A percentile compares a stretch with the other conserved stretches of the same genome.
phyloP scores from a whole-genome alignment of 2,329 filamentous ascomycete genomes.

The Colletotrichum horii region DNA sequence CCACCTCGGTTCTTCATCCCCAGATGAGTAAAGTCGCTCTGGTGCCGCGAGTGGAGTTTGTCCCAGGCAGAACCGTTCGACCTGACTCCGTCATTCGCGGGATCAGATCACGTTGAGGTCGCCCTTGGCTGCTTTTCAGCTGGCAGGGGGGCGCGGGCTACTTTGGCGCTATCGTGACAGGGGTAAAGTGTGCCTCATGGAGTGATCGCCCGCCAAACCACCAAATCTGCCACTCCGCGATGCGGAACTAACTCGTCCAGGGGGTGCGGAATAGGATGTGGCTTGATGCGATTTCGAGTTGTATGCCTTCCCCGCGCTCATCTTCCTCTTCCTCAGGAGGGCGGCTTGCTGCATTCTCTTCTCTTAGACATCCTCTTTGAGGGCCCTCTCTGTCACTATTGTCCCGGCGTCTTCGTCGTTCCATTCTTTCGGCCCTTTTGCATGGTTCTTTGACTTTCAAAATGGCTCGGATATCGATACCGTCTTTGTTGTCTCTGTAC shows the following conservation, averaged over 20 bases:
- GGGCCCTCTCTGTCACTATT: neutral
- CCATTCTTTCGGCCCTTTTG: neutral
- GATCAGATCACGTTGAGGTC: neutral
- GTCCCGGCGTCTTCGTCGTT: neutral
- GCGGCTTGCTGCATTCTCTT: neutral
- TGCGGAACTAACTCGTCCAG: neutral
- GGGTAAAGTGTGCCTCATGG: neutral
- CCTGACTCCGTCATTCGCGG: neutral
- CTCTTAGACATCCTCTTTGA: neutral
- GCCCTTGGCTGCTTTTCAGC: neutral
- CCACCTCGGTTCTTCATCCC: neutral
- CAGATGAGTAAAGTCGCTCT: neutral
- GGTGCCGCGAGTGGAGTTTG: neutral
- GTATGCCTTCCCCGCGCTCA: neutral
- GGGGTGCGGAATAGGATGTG: neutral
- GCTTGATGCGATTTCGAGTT: neutral
- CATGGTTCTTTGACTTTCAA: neutral
- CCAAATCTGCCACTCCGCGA: neutral
- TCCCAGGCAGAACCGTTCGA: neutral
- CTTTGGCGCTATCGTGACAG: conserved; percentile 4
- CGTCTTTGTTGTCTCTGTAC: neutral
- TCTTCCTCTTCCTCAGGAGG: neutral
- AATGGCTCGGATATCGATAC: neutral
- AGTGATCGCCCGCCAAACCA: conserved; percentile 7
- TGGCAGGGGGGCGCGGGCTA: neutral